Conservation (phyloP, 2,329 filamentous ascomycete species). For the Penicillium griseofulvum region DNA sequence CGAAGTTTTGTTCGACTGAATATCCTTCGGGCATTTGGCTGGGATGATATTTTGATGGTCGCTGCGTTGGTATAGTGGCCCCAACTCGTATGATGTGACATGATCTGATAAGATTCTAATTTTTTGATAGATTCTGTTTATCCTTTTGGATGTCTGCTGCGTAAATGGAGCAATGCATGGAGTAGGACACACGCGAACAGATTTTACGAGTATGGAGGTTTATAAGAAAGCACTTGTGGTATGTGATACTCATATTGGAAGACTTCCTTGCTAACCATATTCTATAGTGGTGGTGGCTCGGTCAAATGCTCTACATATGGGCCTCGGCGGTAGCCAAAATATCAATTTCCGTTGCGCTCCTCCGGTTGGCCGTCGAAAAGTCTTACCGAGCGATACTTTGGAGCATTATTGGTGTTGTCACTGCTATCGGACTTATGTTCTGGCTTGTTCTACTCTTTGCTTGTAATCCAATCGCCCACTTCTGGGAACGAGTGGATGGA, state of each 20-base stretch:
- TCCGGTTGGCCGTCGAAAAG: conserved; percentile 45
- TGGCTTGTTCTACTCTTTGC: conserved; percentile 50
- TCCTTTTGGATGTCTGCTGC: conserved; percentile 2
- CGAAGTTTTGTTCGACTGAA: conserved; percentile 23
- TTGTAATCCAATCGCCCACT: conserved; percentile 49
- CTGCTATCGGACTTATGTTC: conserved; percentile 45
- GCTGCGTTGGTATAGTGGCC: conserved; percentile 17
- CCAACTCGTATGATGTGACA: not conserved
- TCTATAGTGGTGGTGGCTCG: conserved; percentile 46
- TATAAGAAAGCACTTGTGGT: conserved; percentile 13
- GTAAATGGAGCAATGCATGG: conserved; percentile 9
- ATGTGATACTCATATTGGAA: not conserved
- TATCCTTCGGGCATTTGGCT: conserved; percentile 23
- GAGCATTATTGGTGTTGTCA: conserved; percentile 40
- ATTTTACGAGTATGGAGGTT: conserved; percentile 1
- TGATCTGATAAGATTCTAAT: not conserved
- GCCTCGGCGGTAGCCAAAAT: conserved; percentile 47
- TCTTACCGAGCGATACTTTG: conserved; percentile 47
- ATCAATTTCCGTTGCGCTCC: conserved; percentile 50
- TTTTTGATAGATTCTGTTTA: conserved; percentile 1
- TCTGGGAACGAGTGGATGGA: conserved; percentile 41
- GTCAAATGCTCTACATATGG: conserved; percentile 49
- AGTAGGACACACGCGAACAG: conserved; percentile 3
- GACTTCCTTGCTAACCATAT: not conserved
- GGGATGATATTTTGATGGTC: conserved; percentile 27